Evolutionary conservation across 2,329 filamentous ascomycete species (phyloP).

Genomic region (Cladosporium sp.): DNA sequence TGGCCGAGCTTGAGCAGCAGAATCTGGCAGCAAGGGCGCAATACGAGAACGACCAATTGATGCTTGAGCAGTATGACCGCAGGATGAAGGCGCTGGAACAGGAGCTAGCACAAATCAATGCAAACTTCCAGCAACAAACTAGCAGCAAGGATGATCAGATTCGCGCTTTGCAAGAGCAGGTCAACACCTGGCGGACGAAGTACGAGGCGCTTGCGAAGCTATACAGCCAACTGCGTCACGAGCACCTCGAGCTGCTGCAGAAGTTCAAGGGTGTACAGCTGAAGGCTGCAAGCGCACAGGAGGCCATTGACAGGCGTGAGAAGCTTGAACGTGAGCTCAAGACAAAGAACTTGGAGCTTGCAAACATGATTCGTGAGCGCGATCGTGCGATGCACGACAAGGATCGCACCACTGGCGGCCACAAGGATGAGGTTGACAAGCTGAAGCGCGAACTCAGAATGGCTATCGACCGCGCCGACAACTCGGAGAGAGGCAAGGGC

Average conservation of each 20-base stretch:
- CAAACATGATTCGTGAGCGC: slow-evolving; percentile 96
- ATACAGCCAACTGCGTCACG: slow-evolving; percentile 91
- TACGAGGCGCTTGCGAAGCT: slow-evolving; percentile 96
- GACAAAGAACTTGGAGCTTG: slow-evolving; percentile 98
- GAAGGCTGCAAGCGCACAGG: slow-evolving; percentile 94
- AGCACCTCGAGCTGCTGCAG: slow-evolving; percentile 90
- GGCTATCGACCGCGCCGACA: slow-evolving; percentile 88
- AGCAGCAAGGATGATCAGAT: slow-evolving; percentile 94
- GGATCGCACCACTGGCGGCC: slow-evolving; percentile 79
- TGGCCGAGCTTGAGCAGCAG: slow-evolving; percentile 92
- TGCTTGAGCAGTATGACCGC: slow-evolving; percentile 93
- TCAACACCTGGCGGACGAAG: slow-evolving; percentile 96
- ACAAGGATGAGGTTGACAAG: slow-evolving; percentile 93
- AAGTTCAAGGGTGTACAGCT: slow-evolving; percentile 96
- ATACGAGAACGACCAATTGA: slow-evolving; percentile 94
- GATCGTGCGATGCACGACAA: slow-evolving; percentile 92
- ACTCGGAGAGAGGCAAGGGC: slow-evolving; percentile 87
- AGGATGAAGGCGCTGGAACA: slow-evolving; percentile 89
- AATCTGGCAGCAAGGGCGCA: slow-evolving; percentile 92
- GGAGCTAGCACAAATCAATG: slow-evolving; percentile 79
- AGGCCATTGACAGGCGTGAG: slow-evolving; percentile 91
- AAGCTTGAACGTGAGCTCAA: slow-evolving; percentile 97
- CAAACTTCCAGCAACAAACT: slow-evolving; percentile 81
- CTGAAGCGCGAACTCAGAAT: slow-evolving; percentile 89
- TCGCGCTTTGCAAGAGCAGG: slow-evolving; percentile 86